phyloP scores from a whole-genome alignment of 1,284 basidiomycete genomes.

The Austroboletus olivaceoglutinosus region DNA sequence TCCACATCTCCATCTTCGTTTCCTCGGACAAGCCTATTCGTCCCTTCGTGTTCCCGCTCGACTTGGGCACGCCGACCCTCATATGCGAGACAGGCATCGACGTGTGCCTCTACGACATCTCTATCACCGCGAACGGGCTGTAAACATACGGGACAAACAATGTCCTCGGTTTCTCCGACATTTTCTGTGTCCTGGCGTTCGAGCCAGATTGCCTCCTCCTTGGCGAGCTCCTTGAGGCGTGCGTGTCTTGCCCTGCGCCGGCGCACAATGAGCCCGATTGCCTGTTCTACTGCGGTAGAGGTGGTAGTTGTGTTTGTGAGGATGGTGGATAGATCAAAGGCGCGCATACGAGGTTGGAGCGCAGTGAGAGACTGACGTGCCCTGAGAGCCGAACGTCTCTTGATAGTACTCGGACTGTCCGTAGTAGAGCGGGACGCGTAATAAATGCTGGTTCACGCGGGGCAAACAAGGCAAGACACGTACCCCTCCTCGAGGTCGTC shows the following conservation, averaged over 20 bases:
- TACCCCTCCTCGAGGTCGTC: conserved; percentile 49
- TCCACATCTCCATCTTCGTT: conserved; percentile 25
- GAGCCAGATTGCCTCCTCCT: conserved; percentile 47
- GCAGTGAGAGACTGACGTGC: conserved; percentile 54
- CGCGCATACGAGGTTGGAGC: conserved; percentile 24
- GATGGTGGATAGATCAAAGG: background rate
- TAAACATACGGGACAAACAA: conserved; percentile 66
- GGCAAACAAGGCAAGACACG: conserved; percentile 6
- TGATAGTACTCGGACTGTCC: conserved; percentile 39
- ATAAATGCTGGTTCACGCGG: conserved; percentile 9
- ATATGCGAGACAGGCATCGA: conserved; percentile 69
- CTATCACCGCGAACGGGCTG: conserved; percentile 56
- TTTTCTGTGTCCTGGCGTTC: too few species aligned
- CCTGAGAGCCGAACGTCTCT: conserved; percentile 62
- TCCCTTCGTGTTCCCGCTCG: conserved; percentile 34
- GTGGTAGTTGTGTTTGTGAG: too few species aligned
- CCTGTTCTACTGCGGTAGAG: conserved; percentile 49
- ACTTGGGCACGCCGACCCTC: conserved; percentile 47
- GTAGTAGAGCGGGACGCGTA: background rate
- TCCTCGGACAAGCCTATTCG: conserved; percentile 21
- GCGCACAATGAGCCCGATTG: conserved; percentile 56
- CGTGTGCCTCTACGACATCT: conserved; percentile 72
- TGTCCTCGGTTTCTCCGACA: conserved; percentile 40
- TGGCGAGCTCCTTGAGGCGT: conserved; percentile 61
- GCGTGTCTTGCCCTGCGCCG: conserved; percentile 62